Evolutionary conservation across 2,329 filamentous ascomycete genomes (phyloP), one percentile per base, ranked within the genome.

Genomic region (Coniella vitis): DNA sequence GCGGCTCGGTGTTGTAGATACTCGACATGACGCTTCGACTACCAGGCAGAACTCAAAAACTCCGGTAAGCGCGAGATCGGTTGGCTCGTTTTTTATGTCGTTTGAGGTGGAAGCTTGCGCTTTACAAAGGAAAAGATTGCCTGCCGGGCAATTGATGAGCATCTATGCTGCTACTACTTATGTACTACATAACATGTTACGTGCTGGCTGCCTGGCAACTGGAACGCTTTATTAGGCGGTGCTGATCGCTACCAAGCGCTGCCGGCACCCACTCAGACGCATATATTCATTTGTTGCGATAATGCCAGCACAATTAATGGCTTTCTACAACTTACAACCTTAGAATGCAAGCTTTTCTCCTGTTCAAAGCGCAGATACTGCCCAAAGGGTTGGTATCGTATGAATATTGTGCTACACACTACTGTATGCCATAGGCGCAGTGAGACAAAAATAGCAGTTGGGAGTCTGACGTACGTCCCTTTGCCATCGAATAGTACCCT

Each of bases 1-100:
- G 89, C 45, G 93, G 91, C 68, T 96, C 91, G 61, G 94, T 87
- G 60, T 95, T 94, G 69, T 97, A 97, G 50, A 90, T 84, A 38
- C 87, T 76, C 49, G 89, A 91, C 91, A 97, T 96, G 25, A 49
- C 63, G 22, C 8, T 14, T 17, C 17, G 29, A n/a, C 29, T 22
- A 29, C 19, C 4, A 14, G 19, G 21, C n/a, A 16, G 37, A 8
- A 19, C 10, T n/a, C 21, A 25, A 32, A 3, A 32, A 3, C 17
- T 31, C 10, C 13, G 29, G 20, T 35, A n/a, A 14, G 2, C 16
- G 22, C 16, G 21, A 21, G 5, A 2, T 20, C n/a, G 21, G 14
- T 19, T 21, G 20, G 35, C 35, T 14, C 21, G 43, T 20, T 9
- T n/a, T 20, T 4, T 36, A n/a, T 4, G 35, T 31, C 13, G 43